Conservation (phyloP, 208 protist species). For the Trypanosoma melophagium region DNA sequence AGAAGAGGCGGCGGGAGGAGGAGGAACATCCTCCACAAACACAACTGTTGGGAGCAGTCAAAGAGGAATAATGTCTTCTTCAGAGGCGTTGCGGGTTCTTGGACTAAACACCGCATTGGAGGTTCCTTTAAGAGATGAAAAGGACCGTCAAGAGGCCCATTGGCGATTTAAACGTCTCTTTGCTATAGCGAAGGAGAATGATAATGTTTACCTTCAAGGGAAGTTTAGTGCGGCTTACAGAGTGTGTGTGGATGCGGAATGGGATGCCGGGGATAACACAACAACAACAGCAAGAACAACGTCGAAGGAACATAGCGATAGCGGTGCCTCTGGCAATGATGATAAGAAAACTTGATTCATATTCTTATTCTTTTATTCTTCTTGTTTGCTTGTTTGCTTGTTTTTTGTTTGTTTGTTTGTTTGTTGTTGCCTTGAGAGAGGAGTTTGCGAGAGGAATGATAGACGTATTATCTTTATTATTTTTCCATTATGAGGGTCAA, state of each 20-base stretch:
- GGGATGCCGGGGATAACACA: slow-evolving; percentile 42
- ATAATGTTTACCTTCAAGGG: slow-evolving; percentile 73
- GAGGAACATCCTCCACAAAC: neutral
- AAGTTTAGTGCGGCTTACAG: slow-evolving; percentile 83
- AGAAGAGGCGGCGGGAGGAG: no score
- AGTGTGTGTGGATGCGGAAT: slow-evolving; percentile 65
- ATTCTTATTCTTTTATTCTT: neutral
- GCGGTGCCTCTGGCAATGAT: neutral
- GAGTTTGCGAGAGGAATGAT: neutral
- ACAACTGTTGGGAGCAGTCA: slow-evolving; percentile 2
- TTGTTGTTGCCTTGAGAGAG: neutral
- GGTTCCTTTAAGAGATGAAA: slow-evolving; percentile 33
- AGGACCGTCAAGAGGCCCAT: slow-evolving; percentile 40
- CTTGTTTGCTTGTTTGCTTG: slow-evolving; percentile 3
- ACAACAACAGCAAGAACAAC: neutral
- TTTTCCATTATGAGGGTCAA: no score
- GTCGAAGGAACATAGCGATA: slow-evolving; percentile 1
- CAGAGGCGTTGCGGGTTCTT: slow-evolving; percentile 72
- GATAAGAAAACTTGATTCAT: neutral
- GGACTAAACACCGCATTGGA: slow-evolving; percentile 45
- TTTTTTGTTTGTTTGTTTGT: neutral
- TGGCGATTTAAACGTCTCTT: slow-evolving; percentile 71
- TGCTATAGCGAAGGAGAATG: slow-evolving; percentile 42
- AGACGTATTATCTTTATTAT: neutral
- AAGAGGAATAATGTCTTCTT: slow-evolving; percentile 38